Evolutionary conservation across 805 yeast genomes (phyloP).

Genomic region (Yarrowia sp.): DNA sequence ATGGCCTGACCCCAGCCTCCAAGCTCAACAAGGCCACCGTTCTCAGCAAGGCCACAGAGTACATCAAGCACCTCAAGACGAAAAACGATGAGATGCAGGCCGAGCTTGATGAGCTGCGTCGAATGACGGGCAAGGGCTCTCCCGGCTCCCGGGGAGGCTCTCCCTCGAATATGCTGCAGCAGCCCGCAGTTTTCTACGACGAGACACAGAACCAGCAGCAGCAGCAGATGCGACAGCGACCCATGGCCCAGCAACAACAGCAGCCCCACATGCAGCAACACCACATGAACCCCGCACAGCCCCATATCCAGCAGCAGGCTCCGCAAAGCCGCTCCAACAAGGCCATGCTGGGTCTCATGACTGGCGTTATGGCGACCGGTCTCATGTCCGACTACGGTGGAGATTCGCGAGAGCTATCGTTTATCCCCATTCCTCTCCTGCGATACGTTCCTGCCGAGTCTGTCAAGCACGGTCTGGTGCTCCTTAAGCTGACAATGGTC

Average conservation of each 20-base stretch:
- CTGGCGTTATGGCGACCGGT: slow-evolving; percentile 50
- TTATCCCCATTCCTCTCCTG: slow-evolving; percentile 45
- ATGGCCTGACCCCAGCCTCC: slow-evolving; percentile 76
- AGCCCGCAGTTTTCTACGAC: slow-evolving; percentile 38
- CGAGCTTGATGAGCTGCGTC: slow-evolving; percentile 57
- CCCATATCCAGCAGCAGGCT: slow-evolving; percentile 18
- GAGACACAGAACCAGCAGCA: slow-evolving; percentile 22
- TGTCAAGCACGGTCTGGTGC: slow-evolving; percentile 35
- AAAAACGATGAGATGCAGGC: slow-evolving; percentile 59
- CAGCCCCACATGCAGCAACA: slow-evolving; percentile 35
- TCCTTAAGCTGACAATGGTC: slow-evolving; percentile 45
- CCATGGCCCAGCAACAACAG: slow-evolving; percentile 21
- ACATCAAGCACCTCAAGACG: slow-evolving; percentile 72
- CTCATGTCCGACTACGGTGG: slow-evolving; percentile 43
- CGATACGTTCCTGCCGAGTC: slow-evolving; percentile 38
- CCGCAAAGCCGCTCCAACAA: slow-evolving; percentile 42
- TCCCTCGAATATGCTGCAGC: slow-evolving; percentile 28
- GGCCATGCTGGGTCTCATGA: slow-evolving; percentile 51
- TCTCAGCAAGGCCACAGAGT: slow-evolving; percentile 78
- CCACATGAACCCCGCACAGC: slow-evolving; percentile 27
- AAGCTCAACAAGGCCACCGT: slow-evolving; percentile 82
- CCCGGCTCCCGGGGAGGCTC: slow-evolving; percentile 21
- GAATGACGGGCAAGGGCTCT: slow-evolving; percentile 13
- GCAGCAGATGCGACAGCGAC: slow-evolving; percentile 31
- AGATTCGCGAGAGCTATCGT: slow-evolving; percentile 47